phyloP scores from a whole-genome alignment of 352 stramenopile species.

The Phytopythium mirpurense region DNA sequence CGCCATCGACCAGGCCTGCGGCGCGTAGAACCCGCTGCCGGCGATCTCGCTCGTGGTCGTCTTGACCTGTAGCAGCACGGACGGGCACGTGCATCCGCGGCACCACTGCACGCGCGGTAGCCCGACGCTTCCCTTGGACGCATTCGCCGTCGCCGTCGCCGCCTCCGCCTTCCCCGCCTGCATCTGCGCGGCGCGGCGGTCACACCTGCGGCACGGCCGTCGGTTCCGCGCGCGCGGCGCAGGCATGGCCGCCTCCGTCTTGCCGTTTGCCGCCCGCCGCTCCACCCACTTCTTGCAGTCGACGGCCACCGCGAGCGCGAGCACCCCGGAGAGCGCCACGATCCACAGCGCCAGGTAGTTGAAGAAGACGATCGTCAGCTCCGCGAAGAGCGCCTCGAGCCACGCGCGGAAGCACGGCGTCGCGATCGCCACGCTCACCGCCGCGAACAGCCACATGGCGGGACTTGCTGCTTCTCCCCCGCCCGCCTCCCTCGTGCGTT shows the following conservation, averaged over 20 bases:
- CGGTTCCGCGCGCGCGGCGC: not conserved
- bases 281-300: constrained; percentile 18
- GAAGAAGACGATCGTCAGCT: constrained; percentile 62
- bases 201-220: constrained; percentile 8
- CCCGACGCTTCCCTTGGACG: constrained; percentile 3
- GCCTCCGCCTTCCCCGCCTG: not conserved
- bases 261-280: not conserved
- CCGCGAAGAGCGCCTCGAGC: constrained; percentile 56
- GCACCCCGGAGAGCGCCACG: constrained; percentile 14
- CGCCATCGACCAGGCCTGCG: constrained; percentile 31
- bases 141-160: not conserved
- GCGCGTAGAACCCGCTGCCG: constrained; percentile 32
- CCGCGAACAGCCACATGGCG: constrained; percentile 54
- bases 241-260: not conserved
- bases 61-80: constrained; percentile 29
- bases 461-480: no score
- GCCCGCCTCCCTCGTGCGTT: no score
- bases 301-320: constrained; percentile 28
- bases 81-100: constrained; percentile 12
- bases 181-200: no score
- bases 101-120: constrained; percentile 25
- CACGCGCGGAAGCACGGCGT: constrained; percentile 45
- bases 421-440: constrained; percentile 45
- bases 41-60: constrained; percentile 34
- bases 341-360: constrained; percentile 37